Conservation (phyloP, 108 stramenopile species). For the Poteriospumella lacustris region DNA sequence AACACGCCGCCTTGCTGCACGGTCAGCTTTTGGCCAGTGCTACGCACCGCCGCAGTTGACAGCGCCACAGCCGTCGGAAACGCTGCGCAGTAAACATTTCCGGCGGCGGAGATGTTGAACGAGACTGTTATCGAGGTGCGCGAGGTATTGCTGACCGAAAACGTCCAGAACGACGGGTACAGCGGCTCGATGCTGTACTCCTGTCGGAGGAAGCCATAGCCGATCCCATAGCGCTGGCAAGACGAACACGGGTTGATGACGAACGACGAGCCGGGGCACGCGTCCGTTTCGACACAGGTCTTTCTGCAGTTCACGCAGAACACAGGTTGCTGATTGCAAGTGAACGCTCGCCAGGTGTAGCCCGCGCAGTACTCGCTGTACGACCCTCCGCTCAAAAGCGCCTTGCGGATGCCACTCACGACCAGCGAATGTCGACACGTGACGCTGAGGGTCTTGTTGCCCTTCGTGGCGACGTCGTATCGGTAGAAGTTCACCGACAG, state of each 20-base stretch:
- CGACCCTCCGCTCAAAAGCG: not conserved
- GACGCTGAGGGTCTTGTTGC: too few species aligned
- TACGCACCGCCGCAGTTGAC: not conserved
- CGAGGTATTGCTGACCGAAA: not conserved
- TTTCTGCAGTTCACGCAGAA: constrained; percentile 6
- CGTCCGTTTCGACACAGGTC: not conserved
- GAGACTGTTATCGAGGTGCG: not conserved
- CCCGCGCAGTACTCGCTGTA: not conserved
- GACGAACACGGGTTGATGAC: not conserved
- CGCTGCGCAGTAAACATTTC: not conserved
- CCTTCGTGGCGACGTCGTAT: too few species aligned
- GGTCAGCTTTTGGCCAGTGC: not conserved
- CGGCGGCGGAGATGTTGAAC: not conserved
- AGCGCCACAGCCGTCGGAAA: not conserved
- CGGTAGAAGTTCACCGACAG: too few species aligned
- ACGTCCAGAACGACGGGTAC: not conserved
- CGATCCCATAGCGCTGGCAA: not conserved
- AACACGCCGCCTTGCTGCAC: not conserved
- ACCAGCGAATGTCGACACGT: not conserved
- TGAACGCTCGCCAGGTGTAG: not conserved
- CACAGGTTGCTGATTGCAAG: not conserved
- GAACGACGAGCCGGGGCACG: not conserved
- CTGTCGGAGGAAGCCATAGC: not conserved
- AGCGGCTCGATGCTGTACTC: not conserved
- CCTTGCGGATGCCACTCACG: not conserved